A percentile compares a stretch with the other conserved stretches of the same genome.
Evolutionary conservation across 352 stramenopile species (phyloP).

Genomic region (Pythium rishiriense): DNA sequence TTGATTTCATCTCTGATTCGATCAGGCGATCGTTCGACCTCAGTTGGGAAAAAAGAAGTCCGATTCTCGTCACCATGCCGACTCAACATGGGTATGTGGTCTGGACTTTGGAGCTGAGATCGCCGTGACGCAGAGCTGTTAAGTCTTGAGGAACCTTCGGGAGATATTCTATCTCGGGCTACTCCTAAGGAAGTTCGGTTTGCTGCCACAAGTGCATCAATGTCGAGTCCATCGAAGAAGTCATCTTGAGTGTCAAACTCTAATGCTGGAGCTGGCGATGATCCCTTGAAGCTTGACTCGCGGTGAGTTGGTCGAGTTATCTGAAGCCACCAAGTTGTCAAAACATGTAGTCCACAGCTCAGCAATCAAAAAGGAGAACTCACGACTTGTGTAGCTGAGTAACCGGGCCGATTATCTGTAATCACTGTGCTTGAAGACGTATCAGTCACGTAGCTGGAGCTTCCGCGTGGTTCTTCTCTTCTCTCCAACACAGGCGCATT

Average conservation of each 20-base stretch:
- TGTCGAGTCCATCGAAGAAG: constrained; percentile 29
- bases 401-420: neutral
- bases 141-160: neutral
- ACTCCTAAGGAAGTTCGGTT: neutral
- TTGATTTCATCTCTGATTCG: constrained; percentile 48
- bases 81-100: too few species aligned
- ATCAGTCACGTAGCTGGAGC: neutral
- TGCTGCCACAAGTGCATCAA: constrained; percentile 28
- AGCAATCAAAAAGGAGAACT: neutral
- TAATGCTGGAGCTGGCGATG: constrained; percentile 8
- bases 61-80: neutral
- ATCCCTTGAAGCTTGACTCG: neutral
- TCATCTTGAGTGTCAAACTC: constrained; percentile 25
- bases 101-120: neutral
- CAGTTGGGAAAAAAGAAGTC: neutral
- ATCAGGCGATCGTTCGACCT: constrained; percentile 14
- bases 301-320: neutral
- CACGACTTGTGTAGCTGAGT: neutral
- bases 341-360: neutral
- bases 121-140: neutral
- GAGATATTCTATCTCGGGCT: neutral
- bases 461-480: neutral
- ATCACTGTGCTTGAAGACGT: neutral
- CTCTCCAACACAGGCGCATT: constrained; percentile 19
- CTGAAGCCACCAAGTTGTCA: neutral